phyloP scores from a whole-genome alignment of 2,329 filamentous ascomycete species.

The Epichloe hybrida region DNA sequence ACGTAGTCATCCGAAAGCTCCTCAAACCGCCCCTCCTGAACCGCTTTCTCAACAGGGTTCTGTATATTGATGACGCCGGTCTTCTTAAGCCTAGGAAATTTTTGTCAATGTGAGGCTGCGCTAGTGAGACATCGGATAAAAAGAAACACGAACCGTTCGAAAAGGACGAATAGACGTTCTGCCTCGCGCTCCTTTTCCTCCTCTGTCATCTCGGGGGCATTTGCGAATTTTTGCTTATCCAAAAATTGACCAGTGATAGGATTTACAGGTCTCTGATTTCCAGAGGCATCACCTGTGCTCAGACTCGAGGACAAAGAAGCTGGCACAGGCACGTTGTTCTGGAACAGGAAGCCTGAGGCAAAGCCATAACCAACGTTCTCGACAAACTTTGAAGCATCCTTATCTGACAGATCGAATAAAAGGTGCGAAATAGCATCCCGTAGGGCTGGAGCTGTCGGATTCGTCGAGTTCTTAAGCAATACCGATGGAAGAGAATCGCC shows the following conservation, averaged over 20 bases:
- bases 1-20: slow-evolving; percentile 46
- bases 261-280: slow-evolving; percentile 43
- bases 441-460: slow-evolving; percentile 55
- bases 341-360: slow-evolving; percentile 78
- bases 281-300: slow-evolving; percentile 15
- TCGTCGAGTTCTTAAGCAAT: slow-evolving; percentile 65
- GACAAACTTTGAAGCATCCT: slow-evolving; percentile 67
- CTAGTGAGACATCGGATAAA: slow-evolving; percentile 7
- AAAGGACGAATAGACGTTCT: slow-evolving; percentile 77
- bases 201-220: slow-evolving; percentile 63
- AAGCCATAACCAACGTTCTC: slow-evolving; percentile 91
- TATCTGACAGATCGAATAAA: slow-evolving; percentile 76
- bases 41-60: slow-evolving; percentile 62
- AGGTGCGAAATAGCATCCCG: slow-evolving; percentile 64
- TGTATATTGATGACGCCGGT: slow-evolving; percentile 66
- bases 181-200: slow-evolving; percentile 90
- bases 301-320: slow-evolving; percentile 43
- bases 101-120: neutral
- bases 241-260: slow-evolving; percentile 77
- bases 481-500: slow-evolving; percentile 61
- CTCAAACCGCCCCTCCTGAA: slow-evolving; percentile 56
- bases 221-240: slow-evolving; percentile 48
- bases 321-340: slow-evolving; percentile 68
- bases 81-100: slow-evolving; percentile 40
- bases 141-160: slow-evolving; percentile 53